Conservation (phyloP, 2,329 filamentous ascomycete genomes). For the Epichloe gansuensis region DNA sequence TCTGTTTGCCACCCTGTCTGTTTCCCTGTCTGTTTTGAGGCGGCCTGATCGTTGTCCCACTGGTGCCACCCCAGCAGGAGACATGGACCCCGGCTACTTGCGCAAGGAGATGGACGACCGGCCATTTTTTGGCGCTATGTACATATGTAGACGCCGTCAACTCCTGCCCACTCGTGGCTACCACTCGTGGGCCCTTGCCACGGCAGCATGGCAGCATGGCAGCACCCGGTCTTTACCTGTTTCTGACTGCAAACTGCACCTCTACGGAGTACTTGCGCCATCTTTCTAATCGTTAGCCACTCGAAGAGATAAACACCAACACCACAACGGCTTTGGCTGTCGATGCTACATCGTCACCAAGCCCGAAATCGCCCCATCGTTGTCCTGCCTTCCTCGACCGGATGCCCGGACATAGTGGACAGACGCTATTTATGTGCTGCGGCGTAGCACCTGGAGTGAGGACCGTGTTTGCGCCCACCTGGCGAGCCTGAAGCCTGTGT, state of each 20-base stretch:
- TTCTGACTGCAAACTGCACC: neutral
- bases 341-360: neutral
- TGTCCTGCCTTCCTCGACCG: neutral
- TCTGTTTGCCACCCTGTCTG: neutral
- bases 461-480: neutral
- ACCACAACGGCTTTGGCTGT: neutral
- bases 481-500: neutral
- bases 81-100: neutral
- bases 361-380: neutral
- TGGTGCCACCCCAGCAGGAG: neutral
- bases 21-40: neutral
- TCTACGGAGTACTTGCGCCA: neutral
- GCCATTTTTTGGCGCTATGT: neutral
- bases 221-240: neutral
- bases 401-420: neutral
- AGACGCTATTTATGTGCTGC: neutral
- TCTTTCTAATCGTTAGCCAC: neutral
- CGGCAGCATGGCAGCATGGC: too few relatives aligned
- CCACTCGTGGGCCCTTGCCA: too few relatives aligned
- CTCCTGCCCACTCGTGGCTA: neutral
- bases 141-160: neutral
- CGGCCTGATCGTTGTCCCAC: neutral
- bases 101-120: too few relatives aligned
- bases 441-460: neutral
- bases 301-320: neutral